phyloP scores from a whole-genome alignment of 163 green algal species.

The Volvox carteri region DNA sequence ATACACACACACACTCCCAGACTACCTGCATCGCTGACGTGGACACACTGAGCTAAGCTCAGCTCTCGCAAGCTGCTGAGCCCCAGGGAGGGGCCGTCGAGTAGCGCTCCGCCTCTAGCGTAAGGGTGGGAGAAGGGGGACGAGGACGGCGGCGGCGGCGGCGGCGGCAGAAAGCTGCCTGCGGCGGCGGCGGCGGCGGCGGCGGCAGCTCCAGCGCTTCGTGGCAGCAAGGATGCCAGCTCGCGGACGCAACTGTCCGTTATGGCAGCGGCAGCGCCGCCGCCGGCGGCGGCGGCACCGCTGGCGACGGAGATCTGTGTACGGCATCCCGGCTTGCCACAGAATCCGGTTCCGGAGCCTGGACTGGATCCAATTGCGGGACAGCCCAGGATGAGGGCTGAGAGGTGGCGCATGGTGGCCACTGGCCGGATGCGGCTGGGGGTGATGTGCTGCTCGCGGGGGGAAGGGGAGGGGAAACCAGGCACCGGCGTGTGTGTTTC shows the following conservation, averaged over 20 bases:
- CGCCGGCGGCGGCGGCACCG: constrained; percentile 26
- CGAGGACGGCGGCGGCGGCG: neutral
- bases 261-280: constrained; percentile 60
- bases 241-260: constrained; percentile 62
- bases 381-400: constrained; percentile 64
- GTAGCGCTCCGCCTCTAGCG: neutral
- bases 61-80: constrained; percentile 31
- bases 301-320: neutral
- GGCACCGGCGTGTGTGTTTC: too few species aligned
- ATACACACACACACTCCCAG: too few species aligned
- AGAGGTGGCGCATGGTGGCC: constrained; percentile 49
- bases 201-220: neutral
- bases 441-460: constrained; percentile 58
- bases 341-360: neutral
- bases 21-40: constrained; percentile 69
- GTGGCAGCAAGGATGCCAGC: constrained; percentile 1
- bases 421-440: constrained; percentile 56
- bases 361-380: neutral
- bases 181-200: neutral
- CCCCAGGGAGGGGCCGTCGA: neutral
- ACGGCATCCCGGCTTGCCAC: neutral
- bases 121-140: too few species aligned
- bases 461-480: neutral
- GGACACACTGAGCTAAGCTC: constrained; percentile 71
- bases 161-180: neutral